Base-by-base conservation (phyloP, 495 filamentous ascomycete species). In the Penicillium robsamsonii region DNA sequence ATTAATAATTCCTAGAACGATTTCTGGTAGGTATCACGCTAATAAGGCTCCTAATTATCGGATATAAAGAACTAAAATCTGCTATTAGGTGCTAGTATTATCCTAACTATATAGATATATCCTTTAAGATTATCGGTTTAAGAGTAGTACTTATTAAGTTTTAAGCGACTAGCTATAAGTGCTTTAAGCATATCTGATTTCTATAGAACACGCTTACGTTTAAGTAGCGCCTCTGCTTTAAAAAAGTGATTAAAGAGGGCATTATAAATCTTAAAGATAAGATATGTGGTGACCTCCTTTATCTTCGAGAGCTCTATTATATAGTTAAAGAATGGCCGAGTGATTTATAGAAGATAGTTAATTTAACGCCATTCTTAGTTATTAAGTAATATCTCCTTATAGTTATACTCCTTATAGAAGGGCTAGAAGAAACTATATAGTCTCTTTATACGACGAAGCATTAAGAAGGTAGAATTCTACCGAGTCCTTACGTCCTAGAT, bases 111-210 rank as follows among this genome's bases (percentile, higher is more conserved):
- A 30, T 56, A 60, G 18, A 60, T 33, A 42, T 60, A 41, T n/a
- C 38, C 35, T 48, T 35, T 9, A 44, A 45, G 12, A 49, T 43
- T 24, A 59, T 59, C 31, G 8, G 27, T 57, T 15, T 59, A 22
- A n/a, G 27, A 53, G 44, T 59, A 59, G 20, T 59, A 59, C 15
- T 59, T 33, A 53, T 42, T 30, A 37, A 59, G 45, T n/a, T 59
- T 59, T 31, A 33, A 20, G 18, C 7, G 12, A 48, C 30, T 24
- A 24, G 30, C 18, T 48, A 13, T 48, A 48, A 48, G 15, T 35
- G 35, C 18, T 20, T 48, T 31, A 31, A 48, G 15, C 11, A 44
- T 44, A 25, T 25, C 18, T 44, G 11, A 25, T 24, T 44, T 44
- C 6, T 44, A 44, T 44, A 25, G 10, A 44, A 44, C 10, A 20